These are phyloP conservation scores for Rhodamnia rubescens DNA, from an alignment of 345 rosid species.

Conservation along the genomic window DNA sequence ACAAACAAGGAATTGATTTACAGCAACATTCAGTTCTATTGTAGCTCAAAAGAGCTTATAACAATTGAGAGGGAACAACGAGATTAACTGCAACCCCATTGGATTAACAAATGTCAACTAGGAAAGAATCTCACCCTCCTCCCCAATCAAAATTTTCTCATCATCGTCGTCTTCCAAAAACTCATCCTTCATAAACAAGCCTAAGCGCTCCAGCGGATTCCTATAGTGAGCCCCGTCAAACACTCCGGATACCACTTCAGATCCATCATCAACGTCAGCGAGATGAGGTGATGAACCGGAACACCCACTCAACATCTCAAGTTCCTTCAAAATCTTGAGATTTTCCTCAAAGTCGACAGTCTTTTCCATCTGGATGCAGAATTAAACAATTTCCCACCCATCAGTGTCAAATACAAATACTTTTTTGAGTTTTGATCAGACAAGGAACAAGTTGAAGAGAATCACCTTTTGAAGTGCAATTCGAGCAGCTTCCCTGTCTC, in stretches of 20 bases:
- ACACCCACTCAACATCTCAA: conserved; percentile 41
- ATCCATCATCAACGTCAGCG: conserved; percentile 1
- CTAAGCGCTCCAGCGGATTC: conserved; percentile 41
- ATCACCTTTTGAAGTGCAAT: conserved; percentile 46
- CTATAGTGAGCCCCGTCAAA: conserved; percentile 2
- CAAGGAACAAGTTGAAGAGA: background rate
- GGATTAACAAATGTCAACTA: background rate
- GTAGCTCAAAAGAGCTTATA: background rate
- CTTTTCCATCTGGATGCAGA: conserved; percentile 39
- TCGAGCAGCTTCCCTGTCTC: conserved; percentile 66
- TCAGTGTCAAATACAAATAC: background rate
- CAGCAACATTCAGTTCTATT: background rate
- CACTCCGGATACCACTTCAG: conserved; percentile 5
- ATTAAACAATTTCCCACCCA: background rate
- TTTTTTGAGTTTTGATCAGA: background rate
- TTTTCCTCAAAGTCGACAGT: conserved; percentile 39
- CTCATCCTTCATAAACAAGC: conserved; percentile 50
- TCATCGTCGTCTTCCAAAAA: conserved; percentile 20
- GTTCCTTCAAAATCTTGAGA: conserved; percentile 33
- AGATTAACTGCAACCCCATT: background rate
- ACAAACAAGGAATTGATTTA: background rate
- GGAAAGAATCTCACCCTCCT: conserved; percentile 70
- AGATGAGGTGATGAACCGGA: conserved; percentile 10
- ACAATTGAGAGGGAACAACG: background rate
- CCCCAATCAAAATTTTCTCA: conserved; percentile 26